Percentiles rank a stretch among this genome's conserved stretches.
phyloP scores from a whole-genome alignment of 495 filamentous ascomycete genomes.

The Xylaria longipes region DNA sequence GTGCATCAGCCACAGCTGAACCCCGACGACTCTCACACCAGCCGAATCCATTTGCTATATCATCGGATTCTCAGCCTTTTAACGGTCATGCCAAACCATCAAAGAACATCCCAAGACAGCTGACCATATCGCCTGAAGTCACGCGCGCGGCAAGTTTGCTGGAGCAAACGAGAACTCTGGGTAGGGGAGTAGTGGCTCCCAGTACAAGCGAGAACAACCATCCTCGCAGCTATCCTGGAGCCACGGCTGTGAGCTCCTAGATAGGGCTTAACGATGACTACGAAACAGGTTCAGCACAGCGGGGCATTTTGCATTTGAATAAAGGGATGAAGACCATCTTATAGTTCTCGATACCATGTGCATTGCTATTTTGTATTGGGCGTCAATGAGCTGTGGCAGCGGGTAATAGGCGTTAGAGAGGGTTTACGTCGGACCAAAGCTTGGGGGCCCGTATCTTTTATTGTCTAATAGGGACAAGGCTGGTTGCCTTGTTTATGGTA shows the following conservation, averaged over 20 bases:
- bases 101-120: conserved; percentile 32
- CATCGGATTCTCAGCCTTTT: conserved; percentile 34
- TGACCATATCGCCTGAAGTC: conserved; percentile 39
- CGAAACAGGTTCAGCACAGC: not conserved
- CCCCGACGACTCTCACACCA: conserved; percentile 45
- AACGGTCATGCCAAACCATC: conserved; percentile 34
- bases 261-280: not conserved
- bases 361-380: conserved; percentile 41
- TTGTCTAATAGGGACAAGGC: conserved; percentile 19
- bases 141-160: conserved; percentile 38
- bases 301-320: conserved; percentile 22
- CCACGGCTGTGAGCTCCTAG: conserved; percentile 21
- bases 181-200: conserved; percentile 33
- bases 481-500: conserved; percentile 24
- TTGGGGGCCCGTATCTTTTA: not conserved
- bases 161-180: conserved; percentile 38
- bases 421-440: not conserved
- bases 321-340: conserved; percentile 18
- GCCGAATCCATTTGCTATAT: conserved; percentile 35
- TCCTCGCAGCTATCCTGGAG: conserved; percentile 19
- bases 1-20: conserved; percentile 38
- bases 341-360: conserved; percentile 36
- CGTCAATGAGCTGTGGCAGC: conserved; percentile 35
- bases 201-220: conserved; percentile 31
- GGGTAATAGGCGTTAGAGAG: conserved; percentile 24